Conservation (phyloP, 1,139 yeast species). For the Hansenula anomala region DNA sequence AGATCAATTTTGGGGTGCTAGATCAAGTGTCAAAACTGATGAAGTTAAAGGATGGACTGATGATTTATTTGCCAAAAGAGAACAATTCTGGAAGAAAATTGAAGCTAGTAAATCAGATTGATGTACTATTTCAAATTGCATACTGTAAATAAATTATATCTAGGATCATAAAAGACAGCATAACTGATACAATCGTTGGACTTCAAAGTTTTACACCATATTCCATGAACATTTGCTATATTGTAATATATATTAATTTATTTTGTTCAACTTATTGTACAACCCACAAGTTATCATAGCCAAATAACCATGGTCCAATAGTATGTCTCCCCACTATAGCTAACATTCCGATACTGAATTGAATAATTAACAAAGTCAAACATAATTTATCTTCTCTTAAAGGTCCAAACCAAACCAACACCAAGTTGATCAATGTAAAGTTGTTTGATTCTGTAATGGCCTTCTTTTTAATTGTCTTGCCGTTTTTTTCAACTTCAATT, state of each 20-base stretch:
- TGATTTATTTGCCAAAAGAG: conserved; percentile 57
- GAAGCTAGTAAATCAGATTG: neutral
- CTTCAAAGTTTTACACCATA: no score
- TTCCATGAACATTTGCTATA: no score
- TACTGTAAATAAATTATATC: no score
- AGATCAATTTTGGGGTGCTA: conserved; percentile 64
- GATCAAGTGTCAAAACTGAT: conserved; percentile 59
- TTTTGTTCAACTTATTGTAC: conserved; percentile 4
- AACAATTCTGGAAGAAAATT: conserved; percentile 31
- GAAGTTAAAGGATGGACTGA: conserved; percentile 73
- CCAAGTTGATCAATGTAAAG: conserved; percentile 80
- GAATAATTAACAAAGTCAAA: conserved; percentile 49
- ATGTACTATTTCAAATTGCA: no score
- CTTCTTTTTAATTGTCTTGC: conserved; percentile 19
- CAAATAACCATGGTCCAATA: conserved; percentile 81
- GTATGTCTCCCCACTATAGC: conserved; percentile 79
- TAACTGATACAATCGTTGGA: no score
- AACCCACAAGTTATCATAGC: conserved; percentile 69
- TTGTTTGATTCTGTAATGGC: conserved; percentile 57
- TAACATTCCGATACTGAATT: conserved; percentile 57
- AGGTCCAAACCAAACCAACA: conserved; percentile 85
- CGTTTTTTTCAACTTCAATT: conserved; percentile 22
- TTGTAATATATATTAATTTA: neutral
- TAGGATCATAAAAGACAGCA: no score
- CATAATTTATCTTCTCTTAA: conserved; percentile 79